A percentile compares a stretch with the other conserved stretches of the same genome.
phyloP scores from a whole-genome alignment of 345 rosid genomes.

The Hibiscus syriacus region DNA sequence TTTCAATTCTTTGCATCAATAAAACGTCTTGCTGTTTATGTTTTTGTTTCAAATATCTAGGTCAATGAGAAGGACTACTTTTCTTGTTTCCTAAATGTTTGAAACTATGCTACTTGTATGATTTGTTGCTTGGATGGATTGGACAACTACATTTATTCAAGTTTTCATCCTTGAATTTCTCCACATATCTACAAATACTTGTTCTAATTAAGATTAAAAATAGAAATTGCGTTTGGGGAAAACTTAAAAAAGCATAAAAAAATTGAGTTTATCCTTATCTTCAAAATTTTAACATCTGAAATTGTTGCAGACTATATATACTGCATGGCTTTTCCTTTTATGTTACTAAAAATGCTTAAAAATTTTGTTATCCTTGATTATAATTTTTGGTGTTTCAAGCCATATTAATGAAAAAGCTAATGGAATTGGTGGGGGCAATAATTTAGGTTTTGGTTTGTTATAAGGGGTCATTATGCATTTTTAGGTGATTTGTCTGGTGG shows the following conservation, averaged over 20 bases:
- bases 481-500: not conserved
- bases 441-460: not conserved
- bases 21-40: not conserved
- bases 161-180: not conserved
- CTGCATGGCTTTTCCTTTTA: not conserved
- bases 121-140: not conserved
- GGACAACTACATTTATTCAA: too few species aligned
- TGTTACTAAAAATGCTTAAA: not conserved
- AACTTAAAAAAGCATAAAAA: not conserved
- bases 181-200: not conserved
- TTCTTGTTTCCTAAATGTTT: not conserved
- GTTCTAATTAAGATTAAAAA: not conserved
- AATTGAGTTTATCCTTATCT: not conserved
- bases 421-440: not conserved
- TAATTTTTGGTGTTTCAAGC: not conserved
- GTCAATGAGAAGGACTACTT: not conserved
- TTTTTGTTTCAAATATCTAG: not conserved
- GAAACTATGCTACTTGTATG: not conserved
- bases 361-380: not conserved
- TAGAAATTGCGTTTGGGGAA: too few species aligned
- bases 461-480: not conserved
- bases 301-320: not conserved
- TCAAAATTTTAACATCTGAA: not conserved
- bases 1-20: not conserved
- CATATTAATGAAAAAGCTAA: not conserved